Base-by-base conservation (phyloP, 2,329 filamentous ascomycete species). In the Aspergillus fischeri region DNA sequence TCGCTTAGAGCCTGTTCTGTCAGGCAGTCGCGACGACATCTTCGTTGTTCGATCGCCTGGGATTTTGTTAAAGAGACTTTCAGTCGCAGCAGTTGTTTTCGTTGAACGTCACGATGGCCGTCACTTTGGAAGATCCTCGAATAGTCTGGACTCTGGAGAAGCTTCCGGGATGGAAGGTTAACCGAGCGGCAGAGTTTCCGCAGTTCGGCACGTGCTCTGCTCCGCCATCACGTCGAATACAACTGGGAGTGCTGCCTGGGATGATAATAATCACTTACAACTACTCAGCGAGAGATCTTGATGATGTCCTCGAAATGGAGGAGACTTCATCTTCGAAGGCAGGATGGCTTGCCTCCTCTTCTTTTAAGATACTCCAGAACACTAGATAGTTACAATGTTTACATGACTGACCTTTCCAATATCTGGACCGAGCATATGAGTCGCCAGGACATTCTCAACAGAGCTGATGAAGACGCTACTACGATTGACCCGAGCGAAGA, bases 401-500 rank as follows among this genome's bases (percentile, higher is more conserved):
- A 77, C 60, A 67, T 87, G 21, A 86, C 84, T 24, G 85, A 87
- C 65, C 73, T 87, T 42, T 80, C 77, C 60, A 75, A 79, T 58
- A 73, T 87, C 24, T 87, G 85, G 85, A 74, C 75, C 28, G 82
- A 85, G 66, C 71, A 68, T 20, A 63, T 85, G 45, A 72, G 74
- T 51, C 71, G 75, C 44, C 64, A 71, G 42, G 71, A 76, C 11
- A 80, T 87, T 35, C 65, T 82, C 25, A 64, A 72, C 24, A 75
- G 79, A 62, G 83, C 84, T 6, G 70, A 76, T 21, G 67, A 78
- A 11, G 70, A 76, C 52, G 75, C 77, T 47, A 81, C 82, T 17
- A 83, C 80, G 21, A 86, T 87, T 57, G 85, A 87, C 67, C 83
- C 85, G 2, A 81, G 78, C 63, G 81, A 84, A 68, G 81, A 82